Evolutionary conservation across 2,329 filamentous ascomycete species (phyloP).

Genomic region (Colletotrichum musae): DNA sequence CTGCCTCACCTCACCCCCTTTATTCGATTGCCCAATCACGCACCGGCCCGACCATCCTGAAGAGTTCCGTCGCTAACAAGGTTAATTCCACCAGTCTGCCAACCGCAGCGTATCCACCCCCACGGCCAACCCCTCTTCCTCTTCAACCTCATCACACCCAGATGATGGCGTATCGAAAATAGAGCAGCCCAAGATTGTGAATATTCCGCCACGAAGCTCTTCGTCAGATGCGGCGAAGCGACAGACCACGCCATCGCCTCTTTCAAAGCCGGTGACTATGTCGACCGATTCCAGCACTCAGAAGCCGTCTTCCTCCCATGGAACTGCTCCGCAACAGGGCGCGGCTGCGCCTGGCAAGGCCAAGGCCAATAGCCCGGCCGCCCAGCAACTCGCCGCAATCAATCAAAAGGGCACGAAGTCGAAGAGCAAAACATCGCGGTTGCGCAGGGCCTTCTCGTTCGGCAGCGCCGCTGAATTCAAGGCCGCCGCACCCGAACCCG

Average conservation of each 20-base stretch:
- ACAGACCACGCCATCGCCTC: slow-evolving; percentile 76
- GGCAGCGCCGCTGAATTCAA: slow-evolving; percentile 93
- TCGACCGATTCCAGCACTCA: slow-evolving; percentile 65
- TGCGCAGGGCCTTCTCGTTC: slow-evolving; percentile 95
- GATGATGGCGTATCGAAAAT: slow-evolving; percentile 64
- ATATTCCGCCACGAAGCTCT: slow-evolving; percentile 73
- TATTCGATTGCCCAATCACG: slow-evolving; percentile 61
- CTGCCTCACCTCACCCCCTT: slow-evolving; percentile 21
- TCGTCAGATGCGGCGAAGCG: slow-evolving; percentile 78
- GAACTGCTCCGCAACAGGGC: slow-evolving; percentile 49
- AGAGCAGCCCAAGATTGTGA: slow-evolving; percentile 69
- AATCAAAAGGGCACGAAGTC: slow-evolving; percentile 84
- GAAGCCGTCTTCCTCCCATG: slow-evolving; percentile 54
- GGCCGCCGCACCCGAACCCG: slow-evolving; percentile 67
- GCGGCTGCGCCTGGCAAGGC: slow-evolving; percentile 47
- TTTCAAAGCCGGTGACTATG: slow-evolving; percentile 80
- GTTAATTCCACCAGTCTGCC: slow-evolving; percentile 66
- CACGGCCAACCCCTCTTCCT: slow-evolving; percentile 69
- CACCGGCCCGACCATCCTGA: slow-evolving; percentile 45
- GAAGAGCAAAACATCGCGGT: slow-evolving; percentile 87
- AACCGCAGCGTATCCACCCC: slow-evolving; percentile 71
- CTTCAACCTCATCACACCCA: slow-evolving; percentile 59
- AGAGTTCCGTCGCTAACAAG: slow-evolving; percentile 62
- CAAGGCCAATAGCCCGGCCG: slow-evolving; percentile 76
- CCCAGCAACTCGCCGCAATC: slow-evolving; percentile 88